Base-by-base conservation (phyloP, 306 rosid species). In the Nissolia schottii region DNA sequence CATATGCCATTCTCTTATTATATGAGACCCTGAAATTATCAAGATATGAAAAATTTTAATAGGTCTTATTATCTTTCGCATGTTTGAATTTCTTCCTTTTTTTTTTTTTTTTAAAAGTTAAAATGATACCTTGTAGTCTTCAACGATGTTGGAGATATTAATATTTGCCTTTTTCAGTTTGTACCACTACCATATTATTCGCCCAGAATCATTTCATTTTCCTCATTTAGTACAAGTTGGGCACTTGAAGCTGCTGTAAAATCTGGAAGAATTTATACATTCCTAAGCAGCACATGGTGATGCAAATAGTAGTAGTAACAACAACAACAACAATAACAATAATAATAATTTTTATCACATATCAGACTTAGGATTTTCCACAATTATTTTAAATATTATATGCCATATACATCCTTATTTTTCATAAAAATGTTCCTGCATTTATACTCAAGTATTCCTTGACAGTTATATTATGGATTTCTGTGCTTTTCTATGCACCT, bases 281-380 rank as follows among this genome's bases (percentile, higher is more conserved):
- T 64, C 54, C 29, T 50, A 67, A 59, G 38, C 3, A 10, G 29
- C 70, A 64, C 66, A 35, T 65, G 50, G 59, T 66, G 65, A 51
- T 14, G 16, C 45, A 56, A 56, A 70, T 8, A 14, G 37, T 23
- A n/a, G n/a, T n/a, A n/a, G n/a, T n/a, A n/a, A n/a, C n/a, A n/a
- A n/a, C n/a, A n/a, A n/a, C n/a, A n/a, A n/a, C n/a, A n/a, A n/a
- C n/a, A 27, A 7, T 9, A 70, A 50, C 25, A 49, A 34, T 15
- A 8, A 20, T 29, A 64, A 7, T 23, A 38, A 18, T 35, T 20
- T 35, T 20, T 55, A 29, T 18, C 46, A 40, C 22, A 68, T 68
- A 37, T 59, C 34, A 48, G 12, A 27, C 53, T 69, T 45, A 8
- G 29, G 38, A 38, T 46, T 46, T 64, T 64, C 56, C 34, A 31